Percentiles rank a stretch among this genome's conserved stretches.
phyloP scores from a whole-genome alignment of 176 grass and related monocot genomes.

The Pharus latifolius region DNA sequence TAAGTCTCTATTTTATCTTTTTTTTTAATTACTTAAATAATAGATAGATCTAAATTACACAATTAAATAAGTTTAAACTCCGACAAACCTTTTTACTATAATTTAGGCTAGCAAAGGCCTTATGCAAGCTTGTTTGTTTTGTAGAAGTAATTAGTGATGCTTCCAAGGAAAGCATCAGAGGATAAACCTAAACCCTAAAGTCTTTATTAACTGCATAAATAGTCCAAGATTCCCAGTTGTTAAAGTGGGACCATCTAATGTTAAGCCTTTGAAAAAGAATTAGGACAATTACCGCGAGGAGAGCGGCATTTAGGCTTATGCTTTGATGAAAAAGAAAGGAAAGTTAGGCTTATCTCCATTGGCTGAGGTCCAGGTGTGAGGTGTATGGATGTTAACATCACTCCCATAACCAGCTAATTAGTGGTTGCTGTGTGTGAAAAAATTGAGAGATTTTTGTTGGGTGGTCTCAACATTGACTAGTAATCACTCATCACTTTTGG shows the following conservation, averaged over 20 bases:
- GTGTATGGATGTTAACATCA: conserved; percentile 38
- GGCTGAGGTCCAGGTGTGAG: conserved; percentile 30
- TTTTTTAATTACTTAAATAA: too few relatives aligned
- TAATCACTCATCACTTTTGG: neutral
- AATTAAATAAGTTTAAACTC: too few relatives aligned
- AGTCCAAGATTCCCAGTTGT: conserved; percentile 25
- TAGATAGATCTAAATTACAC: too few relatives aligned
- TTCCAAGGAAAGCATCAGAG: neutral
- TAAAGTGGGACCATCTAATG: conserved; percentile 29
- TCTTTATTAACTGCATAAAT: neutral
- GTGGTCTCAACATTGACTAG: conserved; percentile 7
- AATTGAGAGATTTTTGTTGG: conserved; percentile 31
- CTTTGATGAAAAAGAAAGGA: conserved; percentile 19
- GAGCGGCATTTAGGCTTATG: conserved; percentile 6
- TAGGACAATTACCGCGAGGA: conserved; percentile 31
- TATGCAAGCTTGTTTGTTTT: too few relatives aligned
- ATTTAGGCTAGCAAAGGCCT: too few relatives aligned
- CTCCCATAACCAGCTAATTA: neutral
- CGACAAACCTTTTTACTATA: too few relatives aligned
- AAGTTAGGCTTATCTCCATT: conserved; percentile 36
- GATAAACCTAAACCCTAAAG: neutral
- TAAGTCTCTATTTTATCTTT: too few relatives aligned
- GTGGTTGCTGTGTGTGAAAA: conserved; percentile 18
- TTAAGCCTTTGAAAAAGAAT: conserved; percentile 18
- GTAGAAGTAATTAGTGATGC: neutral